Evolutionary conservation across 2,329 filamentous ascomycete genomes (phyloP).

Genomic region (Penicillium sp.): DNA sequence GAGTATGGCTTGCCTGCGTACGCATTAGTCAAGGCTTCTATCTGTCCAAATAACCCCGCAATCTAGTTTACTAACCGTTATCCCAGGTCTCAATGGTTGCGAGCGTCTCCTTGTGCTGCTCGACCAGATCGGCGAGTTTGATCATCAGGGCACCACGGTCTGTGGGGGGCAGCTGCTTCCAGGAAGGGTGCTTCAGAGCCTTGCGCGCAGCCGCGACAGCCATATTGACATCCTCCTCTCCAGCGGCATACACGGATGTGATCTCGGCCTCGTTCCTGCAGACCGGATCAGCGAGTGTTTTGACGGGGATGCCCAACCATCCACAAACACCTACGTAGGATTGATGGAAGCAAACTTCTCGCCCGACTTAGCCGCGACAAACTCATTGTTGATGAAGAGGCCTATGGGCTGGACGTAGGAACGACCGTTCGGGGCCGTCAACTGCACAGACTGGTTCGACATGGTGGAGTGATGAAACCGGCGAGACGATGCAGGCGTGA

Average conservation of each 20-base stretch:
- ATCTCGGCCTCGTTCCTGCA: conserved; percentile 65
- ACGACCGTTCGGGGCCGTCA: conserved; percentile 72
- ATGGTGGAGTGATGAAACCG: conserved; percentile 34
- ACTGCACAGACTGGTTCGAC: conserved; percentile 48
- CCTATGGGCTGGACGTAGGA: conserved; percentile 70
- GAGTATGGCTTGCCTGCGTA: conserved; percentile 42
- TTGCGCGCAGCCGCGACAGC: conserved; percentile 37
- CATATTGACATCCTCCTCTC: conserved; percentile 34
- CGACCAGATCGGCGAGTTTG: conserved; percentile 67
- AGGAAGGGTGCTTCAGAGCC: conserved; percentile 36
- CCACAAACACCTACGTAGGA: conserved; percentile 54
- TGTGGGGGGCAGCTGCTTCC: conserved; percentile 43
- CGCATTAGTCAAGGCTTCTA: conserved; percentile 8
- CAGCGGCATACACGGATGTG: conserved; percentile 63
- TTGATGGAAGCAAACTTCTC: conserved; percentile 66
- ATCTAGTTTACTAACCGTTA: conserved; percentile 65
- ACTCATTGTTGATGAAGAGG: conserved; percentile 83
- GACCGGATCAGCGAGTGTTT: conserved; percentile 17
- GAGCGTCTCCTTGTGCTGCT: conserved; percentile 60
- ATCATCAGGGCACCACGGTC: conserved; percentile 65
- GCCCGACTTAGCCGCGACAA: conserved; percentile 64
- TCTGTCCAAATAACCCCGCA: background rate
- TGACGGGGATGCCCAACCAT: too few relatives aligned
- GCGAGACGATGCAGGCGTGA: conserved; percentile 6
- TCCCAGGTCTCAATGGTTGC: conserved; percentile 74